Percentiles rank a stretch among this genome's conserved stretches.
phyloP scores from a whole-genome alignment of 805 yeast species.

The Starmerella apis region DNA sequence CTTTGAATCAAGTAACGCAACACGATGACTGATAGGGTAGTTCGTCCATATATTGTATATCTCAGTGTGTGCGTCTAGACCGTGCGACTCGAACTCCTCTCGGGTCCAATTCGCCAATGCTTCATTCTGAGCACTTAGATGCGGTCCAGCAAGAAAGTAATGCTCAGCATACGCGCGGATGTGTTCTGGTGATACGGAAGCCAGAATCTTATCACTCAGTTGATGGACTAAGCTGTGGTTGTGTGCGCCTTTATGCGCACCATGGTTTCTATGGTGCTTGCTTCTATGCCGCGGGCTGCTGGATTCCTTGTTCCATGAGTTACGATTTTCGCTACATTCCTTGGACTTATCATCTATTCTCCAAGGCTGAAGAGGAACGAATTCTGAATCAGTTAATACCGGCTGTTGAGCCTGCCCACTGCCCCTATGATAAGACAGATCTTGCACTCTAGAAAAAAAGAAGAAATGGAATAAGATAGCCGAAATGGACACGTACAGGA shows the following conservation, averaged over 20 bases:
- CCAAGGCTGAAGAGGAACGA: neutral
- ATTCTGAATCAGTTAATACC: neutral
- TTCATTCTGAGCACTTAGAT: constrained; percentile 33
- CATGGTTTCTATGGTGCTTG: neutral
- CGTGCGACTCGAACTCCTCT: constrained; percentile 48
- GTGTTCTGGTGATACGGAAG: constrained; percentile 14
- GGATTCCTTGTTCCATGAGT: neutral
- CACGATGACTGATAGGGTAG: constrained; percentile 48
- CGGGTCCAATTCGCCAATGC: constrained; percentile 46
- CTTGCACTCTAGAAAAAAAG: neutral
- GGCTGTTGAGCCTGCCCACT: neutral
- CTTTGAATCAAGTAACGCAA: constrained; percentile 35
- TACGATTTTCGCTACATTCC: neutral
- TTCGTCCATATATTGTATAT: constrained; percentile 53
- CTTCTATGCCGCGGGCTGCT: neutral
- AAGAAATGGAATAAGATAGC: neutral
- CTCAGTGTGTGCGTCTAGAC: constrained; percentile 45
- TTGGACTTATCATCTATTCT: neutral
- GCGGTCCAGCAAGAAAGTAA: constrained; percentile 29
- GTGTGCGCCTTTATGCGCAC: neutral
- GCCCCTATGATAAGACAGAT: neutral
- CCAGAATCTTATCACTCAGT: constrained; percentile 4
- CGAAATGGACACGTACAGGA: neutral
- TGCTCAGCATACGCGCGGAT: constrained; percentile 18
- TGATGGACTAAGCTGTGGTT: constrained; percentile 1